Base-by-base conservation (phyloP, 108 stramenopile genomes). In the Cyclotella cryptica region DNA sequence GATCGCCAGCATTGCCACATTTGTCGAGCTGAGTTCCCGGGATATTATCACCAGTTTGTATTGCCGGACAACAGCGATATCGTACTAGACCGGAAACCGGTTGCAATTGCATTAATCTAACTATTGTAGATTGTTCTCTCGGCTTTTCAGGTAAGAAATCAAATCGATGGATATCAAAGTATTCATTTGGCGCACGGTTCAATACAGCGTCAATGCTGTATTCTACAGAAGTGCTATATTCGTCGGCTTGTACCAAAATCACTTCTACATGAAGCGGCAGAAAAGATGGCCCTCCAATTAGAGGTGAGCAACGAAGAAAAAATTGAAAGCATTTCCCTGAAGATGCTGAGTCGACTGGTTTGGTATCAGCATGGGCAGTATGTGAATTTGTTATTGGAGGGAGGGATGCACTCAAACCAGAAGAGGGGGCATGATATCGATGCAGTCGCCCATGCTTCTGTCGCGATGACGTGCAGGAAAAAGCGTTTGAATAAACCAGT, bases 221-320 rank as follows among this genome's bases (percentile, higher is more conserved):
- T 60, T 17, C 29, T 0, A 15, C 18, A 42, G 14, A n/a, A 39
- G 58, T 58, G 54, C 28, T 47, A 18, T 28, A 10, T 18, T 62
- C 61, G 61, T 11, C 42, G 19, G 18, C 28, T 54, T 10, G 30
- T 24, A 46, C 52, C 18, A 84, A 15, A 52, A 84, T 79, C 7
- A 84, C 78, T 65, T 84, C 83, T 45, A 84, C 83, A 39, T 84
- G 78, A n/a, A 80, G 73, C 0, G 78, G 83, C 11, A 82, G 42
- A 39, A 84, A 70, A 27, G 71, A 24, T 10, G 78, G 78, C 7
- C 83, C 83, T 12, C 83, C 83, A n/a, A 84, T 69, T 19, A 84
- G 78, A 18, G 83, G 78, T 14, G 83, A 84, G 51, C 74, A 84
- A 21, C 83, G 78, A 1, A 78, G 55, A 55, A 24, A 55, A 26